A percentile compares a stretch with the other conserved stretches of the same genome.
Evolutionary conservation across 345 rosid species (phyloP).

Genomic region (Linum usitatissimum): DNA sequence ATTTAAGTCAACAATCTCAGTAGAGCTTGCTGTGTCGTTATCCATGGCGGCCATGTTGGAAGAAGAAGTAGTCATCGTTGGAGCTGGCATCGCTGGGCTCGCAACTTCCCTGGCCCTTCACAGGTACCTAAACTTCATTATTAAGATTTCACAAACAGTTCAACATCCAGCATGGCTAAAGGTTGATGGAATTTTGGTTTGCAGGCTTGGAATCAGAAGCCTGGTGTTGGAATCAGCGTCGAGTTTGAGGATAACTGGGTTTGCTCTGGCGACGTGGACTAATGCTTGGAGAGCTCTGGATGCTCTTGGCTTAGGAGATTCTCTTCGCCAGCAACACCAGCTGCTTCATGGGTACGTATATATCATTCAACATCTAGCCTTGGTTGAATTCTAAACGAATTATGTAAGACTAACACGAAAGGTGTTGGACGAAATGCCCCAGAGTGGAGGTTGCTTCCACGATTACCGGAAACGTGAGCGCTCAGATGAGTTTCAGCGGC

Average conservation of each 20-base stretch:
- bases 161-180: too few species aligned
- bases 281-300: constrained; percentile 4
- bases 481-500: not conserved
- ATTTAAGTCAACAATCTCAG: too few species aligned
- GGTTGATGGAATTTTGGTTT: too few species aligned
- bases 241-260: not conserved
- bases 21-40: not conserved
- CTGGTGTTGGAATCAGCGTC: not conserved
- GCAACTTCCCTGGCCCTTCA: not conserved
- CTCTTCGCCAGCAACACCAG: not conserved
- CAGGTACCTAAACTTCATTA: too few species aligned
- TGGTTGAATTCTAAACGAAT: too few species aligned
- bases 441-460: not conserved
- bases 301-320: not conserved
- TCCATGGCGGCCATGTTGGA: not conserved
- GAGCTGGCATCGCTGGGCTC: not conserved
- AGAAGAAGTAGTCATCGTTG: not conserved
- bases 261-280: not conserved
- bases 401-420: not conserved
- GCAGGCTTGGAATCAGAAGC: not conserved
- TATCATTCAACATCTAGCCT: too few species aligned
- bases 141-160: too few species aligned
- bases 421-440: not conserved
- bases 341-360: not conserved
- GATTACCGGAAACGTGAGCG: not conserved